Base-by-base conservation (phyloP, 2,329 filamentous ascomycete genomes). In the Blastomyces parvus region DNA sequence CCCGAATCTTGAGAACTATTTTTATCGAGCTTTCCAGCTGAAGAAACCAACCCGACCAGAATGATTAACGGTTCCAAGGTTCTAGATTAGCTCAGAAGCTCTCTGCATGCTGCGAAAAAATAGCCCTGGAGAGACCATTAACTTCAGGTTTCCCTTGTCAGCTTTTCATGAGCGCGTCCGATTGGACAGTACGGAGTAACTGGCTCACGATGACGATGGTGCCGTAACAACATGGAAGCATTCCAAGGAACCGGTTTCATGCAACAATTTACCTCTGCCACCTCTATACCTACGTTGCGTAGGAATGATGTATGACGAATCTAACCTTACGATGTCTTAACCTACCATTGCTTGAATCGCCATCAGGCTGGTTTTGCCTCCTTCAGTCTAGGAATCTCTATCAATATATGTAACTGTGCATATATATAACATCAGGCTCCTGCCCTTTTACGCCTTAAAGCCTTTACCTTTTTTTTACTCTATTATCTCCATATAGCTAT, bases 131-230 rank as follows among this genome's bases (percentile, higher is more conserved):
- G n/a, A n/a, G n/a, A n/a, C n/a, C n/a, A n/a, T n/a, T n/a, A n/a
- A n/a, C n/a, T n/a, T n/a, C n/a, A 22, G 8, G 22, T 6, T 25
- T 22, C 30, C 2, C 36, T 38, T 38, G 36, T 13, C 36, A 38
- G 36, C 36, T 9, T 38, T 38, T 38, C n/a, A n/a, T n/a, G 36
- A 38, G 19, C 33, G n/a, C 17, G 55, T 19, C 36, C n/a, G 55
- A 27, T 58, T 58, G 57, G 57, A 9, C 17, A 13, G 14, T n/a
- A n/a, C n/a, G n/a, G n/a, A n/a, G n/a, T 4, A 27, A 59, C 38
- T 9, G 33, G 58, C 55, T 58, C 36, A 25, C 27, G 42, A 59
- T 59, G 58, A 59, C 58, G 58, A 59, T 46, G 22, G n/a, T 46
- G 58, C 42, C 27, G 9, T 19, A 19, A 44, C 56, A 30, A 9